Evolutionary conservation across 2,329 filamentous ascomycete species (phyloP).

Genomic region (Colletotrichum sp.): DNA sequence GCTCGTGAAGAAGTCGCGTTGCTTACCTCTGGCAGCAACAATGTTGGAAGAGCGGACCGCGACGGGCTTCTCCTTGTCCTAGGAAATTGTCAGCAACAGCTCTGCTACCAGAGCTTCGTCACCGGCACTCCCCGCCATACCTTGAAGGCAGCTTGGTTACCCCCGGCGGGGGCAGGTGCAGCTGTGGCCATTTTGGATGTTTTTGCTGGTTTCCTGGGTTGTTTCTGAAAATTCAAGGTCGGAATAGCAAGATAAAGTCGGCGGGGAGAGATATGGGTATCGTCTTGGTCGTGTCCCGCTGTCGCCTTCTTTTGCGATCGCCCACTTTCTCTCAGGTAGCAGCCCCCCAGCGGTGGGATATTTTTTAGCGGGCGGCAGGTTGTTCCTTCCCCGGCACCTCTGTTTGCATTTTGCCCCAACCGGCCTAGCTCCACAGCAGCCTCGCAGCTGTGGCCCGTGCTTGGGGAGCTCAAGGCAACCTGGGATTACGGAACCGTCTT

Average conservation of each 20-base stretch:
- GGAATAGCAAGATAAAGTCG: background rate
- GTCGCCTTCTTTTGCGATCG: slow-evolving; percentile 23
- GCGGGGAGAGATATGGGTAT: slow-evolving; percentile 14
- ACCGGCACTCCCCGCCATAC: slow-evolving; percentile 39
- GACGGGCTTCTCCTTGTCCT: slow-evolving; percentile 97
- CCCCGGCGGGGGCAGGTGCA: slow-evolving; percentile 44
- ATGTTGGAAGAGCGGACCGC: slow-evolving; percentile 97
- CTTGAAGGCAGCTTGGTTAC: slow-evolving; percentile 61
- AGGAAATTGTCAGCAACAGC: slow-evolving; percentile 39
- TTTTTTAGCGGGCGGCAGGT: slow-evolving; percentile 25
- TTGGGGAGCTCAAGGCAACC: slow-evolving; percentile 28
- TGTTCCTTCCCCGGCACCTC: slow-evolving; percentile 23
- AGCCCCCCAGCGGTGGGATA: slow-evolving; percentile 25
- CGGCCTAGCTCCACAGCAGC: slow-evolving; percentile 23
- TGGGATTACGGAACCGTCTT: slow-evolving; percentile 28
- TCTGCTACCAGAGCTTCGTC: slow-evolving; percentile 35
- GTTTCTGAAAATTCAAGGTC: background rate
- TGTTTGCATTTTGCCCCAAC: slow-evolving; percentile 5
- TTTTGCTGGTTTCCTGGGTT: slow-evolving; percentile 20
- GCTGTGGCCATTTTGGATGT: slow-evolving; percentile 46
- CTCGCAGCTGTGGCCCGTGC: slow-evolving; percentile 25
- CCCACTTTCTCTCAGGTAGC: slow-evolving; percentile 23
- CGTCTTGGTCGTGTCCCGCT: slow-evolving; percentile 21
- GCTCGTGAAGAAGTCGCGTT: background rate
- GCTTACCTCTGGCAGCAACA: slow-evolving; percentile 88